A percentile compares a stretch with the other conserved stretches of the same genome.
phyloP scores from a whole-genome alignment of 2,329 filamentous ascomycete species.

The Colletotrichum scovillei region DNA sequence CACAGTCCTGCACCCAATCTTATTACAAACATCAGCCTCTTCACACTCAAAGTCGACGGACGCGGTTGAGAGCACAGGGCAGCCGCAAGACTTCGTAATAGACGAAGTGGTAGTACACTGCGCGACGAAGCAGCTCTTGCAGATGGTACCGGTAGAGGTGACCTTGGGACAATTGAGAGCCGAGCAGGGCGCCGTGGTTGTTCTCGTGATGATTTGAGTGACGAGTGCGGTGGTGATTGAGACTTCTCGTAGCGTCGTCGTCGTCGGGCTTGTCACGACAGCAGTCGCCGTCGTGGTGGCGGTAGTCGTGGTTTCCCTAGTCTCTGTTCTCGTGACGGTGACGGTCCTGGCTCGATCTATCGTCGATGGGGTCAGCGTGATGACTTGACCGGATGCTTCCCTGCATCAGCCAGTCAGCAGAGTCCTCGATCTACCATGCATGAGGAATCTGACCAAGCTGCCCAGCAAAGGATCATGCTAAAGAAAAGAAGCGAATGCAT shows the following conservation, averaged over 20 bases:
- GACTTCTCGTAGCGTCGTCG: conserved; percentile 12
- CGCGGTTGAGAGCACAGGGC: conserved; percentile 44
- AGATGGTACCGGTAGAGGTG: conserved; percentile 43
- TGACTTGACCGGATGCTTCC: conserved; percentile 6
- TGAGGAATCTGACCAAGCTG: neutral
- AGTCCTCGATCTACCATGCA: no score
- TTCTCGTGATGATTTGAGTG: neutral
- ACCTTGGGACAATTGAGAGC: conserved; percentile 46
- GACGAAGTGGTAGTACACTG: conserved; percentile 44
- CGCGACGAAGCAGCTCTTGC: conserved; percentile 46
- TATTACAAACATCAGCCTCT: conserved; percentile 25
- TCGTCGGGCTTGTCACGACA: neutral
- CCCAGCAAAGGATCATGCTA: neutral
- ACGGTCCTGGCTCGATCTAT: conserved; percentile 8
- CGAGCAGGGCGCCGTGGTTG: conserved; percentile 16
- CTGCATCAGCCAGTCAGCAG: neutral
- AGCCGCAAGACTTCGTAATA: conserved; percentile 46
- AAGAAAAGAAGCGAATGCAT: no score
- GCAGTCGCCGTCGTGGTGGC: neutral
- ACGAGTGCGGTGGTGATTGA: neutral
- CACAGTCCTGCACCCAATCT: conserved; percentile 28
- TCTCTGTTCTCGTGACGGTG: conserved; percentile 6
- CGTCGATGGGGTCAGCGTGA: conserved; percentile 22
- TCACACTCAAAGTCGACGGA: conserved; percentile 43
- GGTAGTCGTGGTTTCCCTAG: neutral